These are phyloP conservation scores for Erigeron canadensis DNA, from an alignment of 129 eudicot species.

Conservation along the genomic window DNA sequence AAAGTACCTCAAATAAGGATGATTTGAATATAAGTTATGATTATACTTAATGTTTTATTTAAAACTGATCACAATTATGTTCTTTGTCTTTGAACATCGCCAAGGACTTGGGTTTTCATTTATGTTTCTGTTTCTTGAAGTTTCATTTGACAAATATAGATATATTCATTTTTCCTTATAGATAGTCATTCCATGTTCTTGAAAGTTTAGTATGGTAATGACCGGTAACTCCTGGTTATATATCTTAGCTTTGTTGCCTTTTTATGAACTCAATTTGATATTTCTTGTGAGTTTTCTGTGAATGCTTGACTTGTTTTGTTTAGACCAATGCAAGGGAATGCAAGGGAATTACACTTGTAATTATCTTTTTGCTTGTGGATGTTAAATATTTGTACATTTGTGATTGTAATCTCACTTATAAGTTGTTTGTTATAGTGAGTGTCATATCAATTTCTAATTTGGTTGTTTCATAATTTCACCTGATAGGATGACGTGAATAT, in stretches of 20 bases:
- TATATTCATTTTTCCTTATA: not conserved
- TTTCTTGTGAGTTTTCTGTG: not conserved
- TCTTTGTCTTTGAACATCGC: no score
- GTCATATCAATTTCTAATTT: not conserved
- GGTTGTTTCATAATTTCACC: conserved; percentile 2
- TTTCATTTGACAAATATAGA: not conserved
- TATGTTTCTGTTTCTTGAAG: not conserved
- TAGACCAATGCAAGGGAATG: conserved; percentile 1
- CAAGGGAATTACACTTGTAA: not conserved
- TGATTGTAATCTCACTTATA: no score
- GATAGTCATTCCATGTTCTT: not conserved
- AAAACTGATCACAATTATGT: no score
- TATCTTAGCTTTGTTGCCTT: no score
- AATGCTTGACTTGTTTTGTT: not conserved
- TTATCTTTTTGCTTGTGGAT: not conserved
- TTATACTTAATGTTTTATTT: no score
- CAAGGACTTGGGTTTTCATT: not conserved
- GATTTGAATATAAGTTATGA: not conserved
- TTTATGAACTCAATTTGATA: no score
- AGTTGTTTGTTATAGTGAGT: not conserved
- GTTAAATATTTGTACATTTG: conserved; percentile 11
- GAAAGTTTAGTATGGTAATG: no score
- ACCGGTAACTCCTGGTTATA: no score
- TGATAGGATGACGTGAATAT: conserved; percentile 46
- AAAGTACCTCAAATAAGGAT: not conserved